These are phyloP conservation scores for Nakataea oryzae DNA, from an alignment of 2,329 filamentous ascomycete species.

Conservation along the genomic window DNA sequence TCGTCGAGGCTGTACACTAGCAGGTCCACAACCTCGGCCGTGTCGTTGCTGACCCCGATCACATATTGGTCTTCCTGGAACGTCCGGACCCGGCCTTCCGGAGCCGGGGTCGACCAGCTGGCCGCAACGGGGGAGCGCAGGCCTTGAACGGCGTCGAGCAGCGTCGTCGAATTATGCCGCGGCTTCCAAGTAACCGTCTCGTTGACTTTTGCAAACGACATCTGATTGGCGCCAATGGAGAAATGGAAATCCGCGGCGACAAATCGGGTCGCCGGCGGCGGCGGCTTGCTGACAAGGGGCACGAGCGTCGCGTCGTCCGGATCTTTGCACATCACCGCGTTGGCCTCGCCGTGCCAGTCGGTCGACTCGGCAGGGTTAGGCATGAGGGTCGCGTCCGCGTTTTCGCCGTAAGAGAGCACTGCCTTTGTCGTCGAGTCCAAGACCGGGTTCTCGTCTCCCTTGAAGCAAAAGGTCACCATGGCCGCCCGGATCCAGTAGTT, in stretches of 20 bases:
- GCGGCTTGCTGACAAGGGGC: neutral
- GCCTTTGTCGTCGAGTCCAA: constrained; percentile 2
- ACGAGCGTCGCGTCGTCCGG: constrained; percentile 4
- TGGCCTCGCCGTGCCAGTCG: constrained; percentile 4
- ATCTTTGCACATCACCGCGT: constrained; percentile 4
- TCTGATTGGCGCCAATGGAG: constrained; percentile 6
- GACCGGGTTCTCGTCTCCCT: constrained; percentile 4
- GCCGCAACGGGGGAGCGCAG: neutral
- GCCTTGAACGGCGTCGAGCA: constrained; percentile 3
- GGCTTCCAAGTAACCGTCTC: constrained; percentile 7
- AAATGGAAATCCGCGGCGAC: constrained; percentile 7
- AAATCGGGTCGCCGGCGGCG: constrained; percentile 5
- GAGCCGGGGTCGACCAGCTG: neutral
- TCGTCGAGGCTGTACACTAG: constrained; percentile 22
- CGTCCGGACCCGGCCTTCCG: neutral
- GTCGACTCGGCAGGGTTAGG: neutral
- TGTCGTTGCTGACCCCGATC: constrained; percentile 27
- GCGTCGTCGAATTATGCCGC: constrained; percentile 5
- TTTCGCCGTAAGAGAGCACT: constrained; percentile 3
- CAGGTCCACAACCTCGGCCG: constrained; percentile 36
- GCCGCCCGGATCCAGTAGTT: constrained; percentile 25
- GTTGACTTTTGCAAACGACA: constrained; percentile 7
- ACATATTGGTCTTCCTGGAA: constrained; percentile 6
- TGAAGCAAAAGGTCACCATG: constrained; percentile 20
- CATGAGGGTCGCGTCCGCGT: neutral